phyloP scores from a whole-genome alignment of 805 yeast genomes.

The Metschnikowia drakensbergensis region DNA sequence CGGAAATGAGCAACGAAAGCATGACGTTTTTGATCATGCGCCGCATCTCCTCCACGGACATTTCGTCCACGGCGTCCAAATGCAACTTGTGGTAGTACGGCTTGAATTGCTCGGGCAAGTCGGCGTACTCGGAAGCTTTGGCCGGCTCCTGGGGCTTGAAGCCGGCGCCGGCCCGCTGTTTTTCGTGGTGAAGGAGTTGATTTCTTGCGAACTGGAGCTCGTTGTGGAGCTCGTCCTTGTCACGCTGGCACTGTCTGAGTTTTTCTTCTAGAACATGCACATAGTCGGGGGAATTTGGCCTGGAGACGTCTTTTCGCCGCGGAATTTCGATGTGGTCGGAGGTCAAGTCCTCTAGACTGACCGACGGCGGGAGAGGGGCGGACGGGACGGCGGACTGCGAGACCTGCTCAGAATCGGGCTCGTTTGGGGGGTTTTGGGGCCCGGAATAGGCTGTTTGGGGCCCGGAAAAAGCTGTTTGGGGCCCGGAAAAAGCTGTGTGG shows the following conservation, averaged over 20 bases:
- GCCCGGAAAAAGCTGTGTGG: too few relatives aligned
- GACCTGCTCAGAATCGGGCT: background rate
- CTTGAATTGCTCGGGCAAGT: slow-evolving; percentile 22
- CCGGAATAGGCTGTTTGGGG: too few relatives aligned
- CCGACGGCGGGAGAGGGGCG: slow-evolving; percentile 5
- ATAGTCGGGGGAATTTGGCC: background rate
- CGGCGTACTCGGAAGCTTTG: slow-evolving; percentile 3
- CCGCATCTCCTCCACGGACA: slow-evolving; percentile 26
- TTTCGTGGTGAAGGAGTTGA: slow-evolving; percentile 1
- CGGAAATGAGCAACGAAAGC: slow-evolving; percentile 32
- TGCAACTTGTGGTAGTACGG: slow-evolving; percentile 24
- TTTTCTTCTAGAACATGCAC: slow-evolving; percentile 6
- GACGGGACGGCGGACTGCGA: background rate
- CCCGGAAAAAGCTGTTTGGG: too few relatives aligned
- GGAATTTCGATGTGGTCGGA: slow-evolving; percentile 13
- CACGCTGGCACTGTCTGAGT: slow-evolving; percentile 13
- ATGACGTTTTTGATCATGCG: slow-evolving; percentile 33
- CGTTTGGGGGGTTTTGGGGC: background rate
- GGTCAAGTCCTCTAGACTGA: slow-evolving; percentile 15
- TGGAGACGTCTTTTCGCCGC: background rate
- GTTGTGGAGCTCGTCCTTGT: slow-evolving; percentile 18
- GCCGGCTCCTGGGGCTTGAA: background rate
- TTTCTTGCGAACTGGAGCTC: slow-evolving; percentile 13
- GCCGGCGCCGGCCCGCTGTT: background rate
- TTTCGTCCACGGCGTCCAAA: slow-evolving; percentile 27